Evolutionary conservation across 1,284 basidiomycete genomes (phyloP).

Genomic region (Violaceomyces palustris): DNA sequence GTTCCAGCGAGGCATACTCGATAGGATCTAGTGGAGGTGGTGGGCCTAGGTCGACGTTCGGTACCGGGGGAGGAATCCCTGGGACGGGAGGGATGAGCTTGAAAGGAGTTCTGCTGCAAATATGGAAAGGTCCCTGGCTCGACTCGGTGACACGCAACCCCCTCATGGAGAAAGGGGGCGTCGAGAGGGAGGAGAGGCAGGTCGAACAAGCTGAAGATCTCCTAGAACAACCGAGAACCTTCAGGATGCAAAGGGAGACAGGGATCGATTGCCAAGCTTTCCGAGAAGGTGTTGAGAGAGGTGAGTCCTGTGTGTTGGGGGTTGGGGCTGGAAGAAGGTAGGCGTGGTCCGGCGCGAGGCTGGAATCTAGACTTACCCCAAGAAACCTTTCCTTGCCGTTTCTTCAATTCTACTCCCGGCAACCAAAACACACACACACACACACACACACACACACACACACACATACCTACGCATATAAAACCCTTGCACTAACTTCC

Average conservation of each 20-base stretch:
- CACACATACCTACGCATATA: neutral
- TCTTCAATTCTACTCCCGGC: neutral
- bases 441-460: neutral
- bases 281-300: conserved; percentile 27
- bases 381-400: neutral
- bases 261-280: conserved; percentile 44
- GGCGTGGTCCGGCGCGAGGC: too few relatives aligned
- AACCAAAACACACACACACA: neutral
- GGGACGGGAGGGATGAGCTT: conserved; percentile 55
- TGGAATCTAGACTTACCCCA: too few relatives aligned
- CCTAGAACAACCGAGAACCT: conserved; percentile 1
- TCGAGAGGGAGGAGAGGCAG: conserved; percentile 30
- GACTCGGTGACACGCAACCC: conserved; percentile 91
- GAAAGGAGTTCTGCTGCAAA: conserved; percentile 75
- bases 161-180: conserved; percentile 61
- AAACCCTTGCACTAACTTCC: neutral
- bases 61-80: conserved; percentile 39
- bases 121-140: conserved; percentile 86
- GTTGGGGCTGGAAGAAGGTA: too few relatives aligned
- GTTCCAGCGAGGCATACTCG: conserved; percentile 18
- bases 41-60: conserved; percentile 16
- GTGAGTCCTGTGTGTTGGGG: conserved; percentile 12
- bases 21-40: conserved; percentile 8
- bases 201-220: conserved; percentile 4
- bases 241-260: conserved; percentile 1